Evolutionary conservation across 495 filamentous ascomycete species (phyloP), one percentile per base, ranked within the genome.

Genomic region (Haplographium delicatum): DNA sequence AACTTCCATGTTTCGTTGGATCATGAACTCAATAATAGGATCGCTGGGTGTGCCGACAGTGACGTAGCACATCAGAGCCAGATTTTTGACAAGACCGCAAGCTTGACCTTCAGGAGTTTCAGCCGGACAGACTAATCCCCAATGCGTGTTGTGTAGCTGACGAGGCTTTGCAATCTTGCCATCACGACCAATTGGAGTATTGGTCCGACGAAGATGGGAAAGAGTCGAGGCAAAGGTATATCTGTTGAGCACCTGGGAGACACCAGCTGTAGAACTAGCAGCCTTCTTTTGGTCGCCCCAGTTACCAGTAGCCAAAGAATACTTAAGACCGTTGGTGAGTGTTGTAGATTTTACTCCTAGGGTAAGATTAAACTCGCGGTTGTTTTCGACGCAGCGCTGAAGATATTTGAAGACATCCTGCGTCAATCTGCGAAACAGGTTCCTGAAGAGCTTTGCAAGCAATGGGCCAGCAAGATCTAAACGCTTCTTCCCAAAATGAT

Each of bases 241-340:
- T 61, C 93, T 82, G 74, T 96, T 97, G 46, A 99, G 74, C 68
- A 99, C 94, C 69, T 99, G 93, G 8, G 91, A 96, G 24, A 99
- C 93, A 70, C 93, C 93, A 43, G 93, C 93, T 56, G 95, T 97
- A 1, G 89, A 84, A 56, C 80, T 85, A 56, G 85, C 86, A 16
- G 93, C 91, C 74, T 97, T 97, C 78, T 96, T 99, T 68, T 97
- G 93, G 53, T 97, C 93, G 53, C 94, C 94, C 93, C 93, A 99
- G 68, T 99, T 99, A 50, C 93, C 93, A 6, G 93, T 99, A n/a
- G 93, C 91, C 35, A 99, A 76, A 31, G 91, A 95, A 63, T 97
- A 97, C 66, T 95, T 94, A 58, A 99, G 71, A 37, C 88, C 94
- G 63, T 91, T 91, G 5, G 91, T 94, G 48, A 99, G 75, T 8